phyloP scores from a whole-genome alignment of 2,329 filamentous ascomycete species.

The Ophiocordyceps camponoti-saundersi region DNA sequence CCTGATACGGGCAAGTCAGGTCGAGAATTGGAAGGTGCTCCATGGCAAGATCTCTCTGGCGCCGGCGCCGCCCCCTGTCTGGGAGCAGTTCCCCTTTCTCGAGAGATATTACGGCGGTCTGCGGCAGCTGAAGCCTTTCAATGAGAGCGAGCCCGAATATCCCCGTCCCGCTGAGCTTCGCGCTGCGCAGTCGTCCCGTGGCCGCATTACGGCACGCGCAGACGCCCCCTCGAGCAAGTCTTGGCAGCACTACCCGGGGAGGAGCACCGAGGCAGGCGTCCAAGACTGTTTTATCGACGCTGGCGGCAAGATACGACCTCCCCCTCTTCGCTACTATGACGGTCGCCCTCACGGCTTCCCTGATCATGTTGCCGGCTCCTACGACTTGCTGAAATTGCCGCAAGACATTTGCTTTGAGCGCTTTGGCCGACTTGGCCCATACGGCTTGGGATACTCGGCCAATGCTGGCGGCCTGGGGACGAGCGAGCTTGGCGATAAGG shows the following conservation, averaged over 20 bases:
- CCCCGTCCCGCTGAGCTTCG: slow-evolving; percentile 28
- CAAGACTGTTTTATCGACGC: slow-evolving; percentile 66
- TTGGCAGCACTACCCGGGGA: slow-evolving; percentile 17
- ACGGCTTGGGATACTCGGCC: slow-evolving; percentile 73
- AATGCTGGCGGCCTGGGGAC: slow-evolving; percentile 66
- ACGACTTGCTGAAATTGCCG: slow-evolving; percentile 59
- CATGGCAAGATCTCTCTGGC: slow-evolving; percentile 27
- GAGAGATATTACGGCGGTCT: slow-evolving; percentile 84
- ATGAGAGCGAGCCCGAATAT: slow-evolving; percentile 65
- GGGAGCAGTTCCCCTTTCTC: slow-evolving; percentile 76
- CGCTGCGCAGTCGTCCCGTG: slow-evolving; percentile 1
- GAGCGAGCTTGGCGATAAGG: slow-evolving; percentile 69
- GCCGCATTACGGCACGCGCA: slow-evolving; percentile 4
- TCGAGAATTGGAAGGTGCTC: slow-evolving; percentile 46
- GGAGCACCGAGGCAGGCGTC: slow-evolving; percentile 30
- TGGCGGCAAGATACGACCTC: slow-evolving; percentile 46
- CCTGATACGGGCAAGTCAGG: slow-evolving; percentile 56
- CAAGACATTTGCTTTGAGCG: slow-evolving; percentile 88
- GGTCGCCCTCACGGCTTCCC: slow-evolving; percentile 77
- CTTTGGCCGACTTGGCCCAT: slow-evolving; percentile 74
- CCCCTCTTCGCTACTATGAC: slow-evolving; percentile 53
- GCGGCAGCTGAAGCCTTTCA: slow-evolving; percentile 46
- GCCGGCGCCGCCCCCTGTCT: slow-evolving; percentile 48
- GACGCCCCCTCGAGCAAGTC: slow-evolving; percentile 12
- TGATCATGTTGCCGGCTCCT: slow-evolving; percentile 71